Evolutionary conservation across 192 early-diverging fungal genomes (phyloP).

Genomic region (Kappamyces sp.): DNA sequence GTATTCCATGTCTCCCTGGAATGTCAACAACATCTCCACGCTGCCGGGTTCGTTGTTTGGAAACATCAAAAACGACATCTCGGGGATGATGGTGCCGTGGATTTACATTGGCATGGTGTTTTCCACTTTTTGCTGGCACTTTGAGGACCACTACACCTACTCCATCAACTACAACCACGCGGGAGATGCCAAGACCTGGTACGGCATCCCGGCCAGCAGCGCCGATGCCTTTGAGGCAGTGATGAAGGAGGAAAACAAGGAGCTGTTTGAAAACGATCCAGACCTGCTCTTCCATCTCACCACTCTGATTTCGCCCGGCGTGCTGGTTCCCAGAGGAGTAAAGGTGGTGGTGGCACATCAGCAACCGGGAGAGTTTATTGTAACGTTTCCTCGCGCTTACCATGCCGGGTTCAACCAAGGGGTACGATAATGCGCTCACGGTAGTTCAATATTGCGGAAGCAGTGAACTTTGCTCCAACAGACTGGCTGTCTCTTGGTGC

Average conservation of each 20-base stretch:
- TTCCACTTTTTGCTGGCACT: slow-evolving; percentile 96
- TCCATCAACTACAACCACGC: slow-evolving; percentile 93
- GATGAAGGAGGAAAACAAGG: slow-evolving; percentile 73
- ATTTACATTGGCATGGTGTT: slow-evolving; percentile 95
- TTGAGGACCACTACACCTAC: slow-evolving; percentile 95
- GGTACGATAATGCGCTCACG: slow-evolving; percentile 36
- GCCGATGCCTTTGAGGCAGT: slow-evolving; percentile 78
- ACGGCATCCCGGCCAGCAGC: slow-evolving; percentile 79
- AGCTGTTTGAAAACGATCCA: slow-evolving; percentile 84
- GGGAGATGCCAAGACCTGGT: slow-evolving; percentile 98
- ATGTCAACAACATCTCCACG: slow-evolving; percentile 81
- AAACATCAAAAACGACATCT: slow-evolving; percentile 86
- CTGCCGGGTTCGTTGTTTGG: slow-evolving; percentile 76
- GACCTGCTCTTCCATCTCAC: slow-evolving; percentile 92
- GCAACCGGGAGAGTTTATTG: slow-evolving; percentile 84
- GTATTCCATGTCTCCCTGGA: slow-evolving; percentile 74
- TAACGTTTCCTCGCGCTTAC: slow-evolving; percentile 92
- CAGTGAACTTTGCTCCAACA: slow-evolving; percentile 92
- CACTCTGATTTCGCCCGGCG: slow-evolving; percentile 79
- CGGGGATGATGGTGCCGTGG: slow-evolving; percentile 98
- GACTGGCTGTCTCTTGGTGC: slow-evolving; percentile 84
- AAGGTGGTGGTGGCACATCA: slow-evolving; percentile 77
- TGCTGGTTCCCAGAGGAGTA: slow-evolving; percentile 67
- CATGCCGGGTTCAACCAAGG: slow-evolving; percentile 98
- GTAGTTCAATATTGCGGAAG: slow-evolving; percentile 89